Evolutionary conservation across 2,329 filamentous ascomycete genomes (phyloP), one percentile per base, ranked within the genome.

Genomic region (Pseudophaeomoniella oleicola): DNA sequence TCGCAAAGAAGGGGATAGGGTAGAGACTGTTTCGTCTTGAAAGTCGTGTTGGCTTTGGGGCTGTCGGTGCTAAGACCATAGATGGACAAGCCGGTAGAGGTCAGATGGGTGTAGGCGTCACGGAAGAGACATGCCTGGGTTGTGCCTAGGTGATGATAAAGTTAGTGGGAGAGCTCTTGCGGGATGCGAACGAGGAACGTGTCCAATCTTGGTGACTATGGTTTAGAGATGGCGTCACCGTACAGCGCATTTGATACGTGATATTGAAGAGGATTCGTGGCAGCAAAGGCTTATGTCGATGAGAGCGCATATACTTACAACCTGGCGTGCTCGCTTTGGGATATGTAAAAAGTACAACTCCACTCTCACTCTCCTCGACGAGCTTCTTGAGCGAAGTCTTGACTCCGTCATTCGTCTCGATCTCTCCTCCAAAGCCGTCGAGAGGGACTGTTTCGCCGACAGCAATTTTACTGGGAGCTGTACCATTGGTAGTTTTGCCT

Each of bases 51-150:
- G 50, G 85, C 76, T 63, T 90, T 93, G 50, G 85, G 77, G 34
- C 78, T 81, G 64, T 96, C 90, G 48, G 74, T 74, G 43, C 83
- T 92, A 35, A 98, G 76, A 38, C 90, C 90, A 57, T 84, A 96
- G 62, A 98, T 85, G 53, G 78, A 71, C 41, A 93, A 74, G 5
- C 88, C 88, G 38, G 75, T 80, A 17, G 75, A 71, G 9, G 81
- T 88, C 37, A 96, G 71, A 35, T 78, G 66, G 33, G 69, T 64
- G 62, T 93, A 84, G 16, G 75, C 70, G 67, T 96, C 87, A 52
- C 90, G 81, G 71, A 98, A 96, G 47, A 88, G 68, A 62, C 87
- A 94, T 43, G 72, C 90, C 69, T 98, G 90, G 40, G 71, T 90
- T 39, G 86, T 96, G 69, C 88, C 87, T 94, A 43, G n/a, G n/a